phyloP scores from a whole-genome alignment of 352 stramenopile genomes.

The Globisporangium viniferum region DNA sequence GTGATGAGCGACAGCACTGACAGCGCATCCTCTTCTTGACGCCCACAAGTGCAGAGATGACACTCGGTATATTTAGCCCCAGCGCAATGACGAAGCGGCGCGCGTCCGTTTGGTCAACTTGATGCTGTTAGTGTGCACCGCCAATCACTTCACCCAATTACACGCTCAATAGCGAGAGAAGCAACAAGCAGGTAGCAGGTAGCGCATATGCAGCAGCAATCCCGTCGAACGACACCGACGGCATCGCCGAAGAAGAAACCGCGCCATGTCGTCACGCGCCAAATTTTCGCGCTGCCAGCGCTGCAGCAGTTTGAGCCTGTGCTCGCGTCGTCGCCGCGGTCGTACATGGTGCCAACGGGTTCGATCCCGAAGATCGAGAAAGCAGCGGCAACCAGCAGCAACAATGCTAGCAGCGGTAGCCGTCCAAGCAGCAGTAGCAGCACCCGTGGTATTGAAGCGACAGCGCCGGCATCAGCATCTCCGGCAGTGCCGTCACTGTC shows the following conservation, averaged over 20 bases:
- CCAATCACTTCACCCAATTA: background rate
- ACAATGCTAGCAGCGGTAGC: background rate
- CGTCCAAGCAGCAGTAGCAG: background rate
- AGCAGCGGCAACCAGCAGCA: background rate
- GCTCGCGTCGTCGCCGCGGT: conserved; percentile 30
- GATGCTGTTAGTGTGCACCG: background rate
- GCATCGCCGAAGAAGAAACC: conserved; percentile 41
- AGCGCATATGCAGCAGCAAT: conserved; percentile 17
- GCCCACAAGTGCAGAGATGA: background rate
- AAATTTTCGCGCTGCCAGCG: conserved; percentile 51
- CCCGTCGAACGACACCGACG: conserved; percentile 9
- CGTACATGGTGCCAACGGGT: conserved; percentile 24
- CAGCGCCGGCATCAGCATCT: background rate
- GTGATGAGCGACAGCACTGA: too few species aligned
- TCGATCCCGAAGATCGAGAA: conserved; percentile 16
- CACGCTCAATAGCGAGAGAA: background rate
- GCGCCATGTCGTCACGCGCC: conserved; percentile 28
- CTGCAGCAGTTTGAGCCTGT: conserved; percentile 71
- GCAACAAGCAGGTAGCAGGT: background rate
- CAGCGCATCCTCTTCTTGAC: background rate
- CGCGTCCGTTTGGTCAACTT: background rate
- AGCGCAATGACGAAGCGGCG: background rate
- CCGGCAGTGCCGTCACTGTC: background rate
- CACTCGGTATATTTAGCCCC: background rate
- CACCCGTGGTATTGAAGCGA: background rate